phyloP scores from a whole-genome alignment of 2,329 filamentous ascomycete species.

The Neopestalotiopsis rosae region DNA sequence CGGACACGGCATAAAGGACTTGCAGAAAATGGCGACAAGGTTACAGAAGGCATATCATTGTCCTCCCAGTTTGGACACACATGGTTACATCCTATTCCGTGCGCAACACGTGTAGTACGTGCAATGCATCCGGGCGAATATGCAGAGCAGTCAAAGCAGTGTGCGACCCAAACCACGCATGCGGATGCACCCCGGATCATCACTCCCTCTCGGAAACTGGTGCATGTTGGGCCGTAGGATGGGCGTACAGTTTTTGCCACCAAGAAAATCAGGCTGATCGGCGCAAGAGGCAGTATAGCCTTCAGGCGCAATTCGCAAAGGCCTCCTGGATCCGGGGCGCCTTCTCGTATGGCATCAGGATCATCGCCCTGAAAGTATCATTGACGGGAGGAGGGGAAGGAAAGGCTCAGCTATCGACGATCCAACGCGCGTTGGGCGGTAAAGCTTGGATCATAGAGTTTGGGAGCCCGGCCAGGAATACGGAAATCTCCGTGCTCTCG shows the following conservation, averaged over 20 bases:
- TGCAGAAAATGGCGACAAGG: not conserved
- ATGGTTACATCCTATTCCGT: constrained; percentile 13
- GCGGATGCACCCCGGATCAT: constrained; percentile 10
- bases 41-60: constrained; percentile 5
- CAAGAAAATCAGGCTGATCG: not conserved
- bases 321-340: not conserved
- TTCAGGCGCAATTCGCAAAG: not conserved
- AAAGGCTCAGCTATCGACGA: not conserved
- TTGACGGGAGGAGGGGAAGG: not conserved
- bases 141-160: not conserved
- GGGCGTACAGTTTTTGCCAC: not conserved
- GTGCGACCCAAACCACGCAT: not conserved
- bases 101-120: constrained; percentile 10
- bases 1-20: not conserved
- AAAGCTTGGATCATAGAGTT: not conserved
- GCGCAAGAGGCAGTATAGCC: not conserved
- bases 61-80: constrained; percentile 2
- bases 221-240: not conserved
- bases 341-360: too few relatives aligned
- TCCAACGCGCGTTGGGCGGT: not conserved
- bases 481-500: not conserved
- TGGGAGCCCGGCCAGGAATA: not conserved
- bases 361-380: too few relatives aligned
- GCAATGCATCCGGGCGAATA: not conserved
- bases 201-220: not conserved